Base-by-base conservation (phyloP, 2,329 filamentous ascomycete genomes). In the Colletotrichum kahawae region DNA sequence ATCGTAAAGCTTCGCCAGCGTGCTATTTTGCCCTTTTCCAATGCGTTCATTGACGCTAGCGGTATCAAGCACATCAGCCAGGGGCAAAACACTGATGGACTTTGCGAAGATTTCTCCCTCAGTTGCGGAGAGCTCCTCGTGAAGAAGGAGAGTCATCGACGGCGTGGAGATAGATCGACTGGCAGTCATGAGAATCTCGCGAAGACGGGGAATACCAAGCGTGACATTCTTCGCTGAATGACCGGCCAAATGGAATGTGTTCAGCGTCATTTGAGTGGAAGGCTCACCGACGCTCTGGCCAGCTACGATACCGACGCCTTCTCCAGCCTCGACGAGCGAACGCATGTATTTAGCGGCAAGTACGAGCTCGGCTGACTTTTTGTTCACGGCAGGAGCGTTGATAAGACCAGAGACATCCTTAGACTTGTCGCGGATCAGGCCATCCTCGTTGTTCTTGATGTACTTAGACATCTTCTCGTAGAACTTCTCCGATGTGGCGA, bases 181-280 rank as follows among this genome's bases (percentile, higher is more conserved):
- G 31, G 97, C 97, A 64, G 97, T 98, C 97, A 99, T 99, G 78
- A 99, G 91, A 80, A 99, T 98, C 90, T 99, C 97, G 87, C 97
- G 91, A 24, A 99, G 90, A 86, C 97, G 95, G 74, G 97, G 97
- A 82, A 99, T 98, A 95, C 97, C 97, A 24, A 98, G 91, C 1
- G 97, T 99, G 82, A 99, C 97, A 90, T 99, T 99, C 89, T 98
- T 98, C 34, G 97, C 94, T 24, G 97, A 96, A 88, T 98, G 96
- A 82, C 97, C 97, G 84, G 97, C 97, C 91, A 99, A 95, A 90
- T 99, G 97, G 91, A 99, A 99, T 33, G 97, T 99, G 86, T 99
- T 99, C 70, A 99, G 88, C 9, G 97, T 99, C 97, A 99, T 99
- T 84, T 99, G 97, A 13, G 97, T 99, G 4, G 96, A 98, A 10